Conservation (phyloP, 257 asterid species). For the Capsicum rhomboideum region DNA sequence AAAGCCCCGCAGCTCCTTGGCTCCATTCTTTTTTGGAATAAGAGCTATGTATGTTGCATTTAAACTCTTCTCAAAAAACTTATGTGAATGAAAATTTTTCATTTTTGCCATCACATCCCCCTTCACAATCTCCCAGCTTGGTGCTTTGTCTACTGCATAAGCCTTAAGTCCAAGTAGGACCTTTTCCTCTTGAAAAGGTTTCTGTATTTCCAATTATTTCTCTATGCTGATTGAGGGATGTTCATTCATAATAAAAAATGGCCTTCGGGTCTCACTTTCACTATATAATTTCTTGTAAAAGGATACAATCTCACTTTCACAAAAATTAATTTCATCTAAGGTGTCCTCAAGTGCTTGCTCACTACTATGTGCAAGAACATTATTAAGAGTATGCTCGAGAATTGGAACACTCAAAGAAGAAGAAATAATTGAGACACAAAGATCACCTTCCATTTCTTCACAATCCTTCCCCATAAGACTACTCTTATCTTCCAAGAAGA, state of each 20-base stretch:
- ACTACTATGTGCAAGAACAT: too few relatives aligned
- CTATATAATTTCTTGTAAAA: too few relatives aligned
- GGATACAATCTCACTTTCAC: background rate
- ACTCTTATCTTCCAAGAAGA: too few relatives aligned
- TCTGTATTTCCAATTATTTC: background rate
- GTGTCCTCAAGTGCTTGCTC: too few relatives aligned
- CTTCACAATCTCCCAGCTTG: background rate
- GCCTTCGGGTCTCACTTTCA: background rate
- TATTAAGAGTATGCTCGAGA: too few relatives aligned
- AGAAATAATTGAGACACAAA: too few relatives aligned
- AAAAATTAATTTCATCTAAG: too few relatives aligned
- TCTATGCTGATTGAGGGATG: background rate
- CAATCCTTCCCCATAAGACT: too few relatives aligned
- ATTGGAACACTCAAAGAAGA: too few relatives aligned
- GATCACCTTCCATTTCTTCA: too few relatives aligned
- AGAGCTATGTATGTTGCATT: background rate
- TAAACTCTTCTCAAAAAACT: background rate
- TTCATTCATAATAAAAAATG: background rate
- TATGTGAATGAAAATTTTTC: background rate
- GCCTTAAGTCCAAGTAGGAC: background rate
- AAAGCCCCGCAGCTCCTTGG: background rate
- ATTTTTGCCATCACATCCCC: background rate
- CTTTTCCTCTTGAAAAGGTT: too few relatives aligned
- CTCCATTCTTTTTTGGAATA: too few relatives aligned
- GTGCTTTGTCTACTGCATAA: background rate